Conservation (phyloP, 2,329 filamentous ascomycete species). For the Sarocladium brachiariae region DNA sequence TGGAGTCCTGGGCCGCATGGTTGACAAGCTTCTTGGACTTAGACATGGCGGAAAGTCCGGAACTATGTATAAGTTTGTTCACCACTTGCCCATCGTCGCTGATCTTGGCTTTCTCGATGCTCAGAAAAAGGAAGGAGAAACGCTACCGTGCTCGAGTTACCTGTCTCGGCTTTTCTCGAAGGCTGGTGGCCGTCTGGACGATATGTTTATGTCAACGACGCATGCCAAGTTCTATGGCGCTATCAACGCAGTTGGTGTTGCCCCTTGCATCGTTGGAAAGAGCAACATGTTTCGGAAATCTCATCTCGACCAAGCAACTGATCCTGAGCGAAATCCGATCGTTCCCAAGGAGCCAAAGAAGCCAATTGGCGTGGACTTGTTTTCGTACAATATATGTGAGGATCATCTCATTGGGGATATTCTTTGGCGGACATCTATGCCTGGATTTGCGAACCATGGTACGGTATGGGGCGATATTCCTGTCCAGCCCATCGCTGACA, state of each 20-base stretch:
- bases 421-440: constrained; percentile 67
- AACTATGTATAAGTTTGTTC: constrained; percentile 80
- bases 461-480: constrained; percentile 80
- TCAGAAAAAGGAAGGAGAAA: constrained; percentile 20
- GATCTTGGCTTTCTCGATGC: constrained; percentile 45
- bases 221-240: constrained; percentile 98
- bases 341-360: constrained; percentile 33
- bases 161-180: constrained; percentile 26
- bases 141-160: constrained; percentile 25
- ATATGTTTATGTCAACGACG: constrained; percentile 87
- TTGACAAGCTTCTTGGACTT: constrained; percentile 75
- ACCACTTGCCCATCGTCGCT: constrained; percentile 86
- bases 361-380: constrained; percentile 75
- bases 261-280: constrained; percentile 92
- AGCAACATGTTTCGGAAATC: constrained; percentile 97
- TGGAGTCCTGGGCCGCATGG: constrained; percentile 78
- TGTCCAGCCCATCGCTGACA: constrained; percentile 80
- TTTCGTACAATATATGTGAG: constrained; percentile 94
- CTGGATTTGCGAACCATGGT: constrained; percentile 69
- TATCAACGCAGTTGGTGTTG: constrained; percentile 87
- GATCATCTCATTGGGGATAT: constrained; percentile 93
- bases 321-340: constrained; percentile 38
- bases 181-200: constrained; percentile 80
- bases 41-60: constrained; percentile 37
- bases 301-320: constrained; percentile 71